These are phyloP conservation scores for Pythium rhizo-oryzae DNA, from an alignment of 352 stramenopile genomes.

Conservation along the genomic window DNA sequence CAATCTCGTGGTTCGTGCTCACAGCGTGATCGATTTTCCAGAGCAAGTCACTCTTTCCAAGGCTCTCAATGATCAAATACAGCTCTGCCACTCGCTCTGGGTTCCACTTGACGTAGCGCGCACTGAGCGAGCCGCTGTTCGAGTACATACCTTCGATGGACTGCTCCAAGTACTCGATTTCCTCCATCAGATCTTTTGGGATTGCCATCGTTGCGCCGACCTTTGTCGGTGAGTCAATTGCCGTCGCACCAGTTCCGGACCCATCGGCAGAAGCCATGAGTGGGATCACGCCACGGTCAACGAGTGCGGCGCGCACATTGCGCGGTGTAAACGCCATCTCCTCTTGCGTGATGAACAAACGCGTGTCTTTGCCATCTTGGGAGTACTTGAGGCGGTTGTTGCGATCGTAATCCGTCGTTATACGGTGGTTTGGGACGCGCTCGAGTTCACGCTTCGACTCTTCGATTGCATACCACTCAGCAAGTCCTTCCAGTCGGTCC, in stretches of 20 bases:
- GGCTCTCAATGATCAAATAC: slow-evolving; percentile 56
- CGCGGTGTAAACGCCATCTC: slow-evolving; percentile 57
- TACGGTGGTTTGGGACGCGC: slow-evolving; percentile 63
- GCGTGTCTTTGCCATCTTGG: slow-evolving; percentile 57
- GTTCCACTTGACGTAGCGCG: slow-evolving; percentile 45
- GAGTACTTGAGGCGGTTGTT: slow-evolving; percentile 55
- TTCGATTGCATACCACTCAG: slow-evolving; percentile 77
- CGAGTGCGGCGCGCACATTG: slow-evolving; percentile 63
- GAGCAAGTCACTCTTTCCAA: slow-evolving; percentile 74
- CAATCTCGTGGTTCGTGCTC: slow-evolving; percentile 59
- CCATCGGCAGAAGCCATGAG: slow-evolving; percentile 29
- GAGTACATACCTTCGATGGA: slow-evolving; percentile 44
- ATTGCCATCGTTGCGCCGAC: slow-evolving; percentile 25
- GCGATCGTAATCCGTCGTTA: slow-evolving; percentile 56
- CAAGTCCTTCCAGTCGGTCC: slow-evolving; percentile 55
- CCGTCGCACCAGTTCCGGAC: neutral
- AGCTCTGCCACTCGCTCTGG: slow-evolving; percentile 72
- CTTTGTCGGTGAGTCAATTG: neutral
- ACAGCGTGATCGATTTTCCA: slow-evolving; percentile 78
- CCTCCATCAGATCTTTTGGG: slow-evolving; percentile 51
- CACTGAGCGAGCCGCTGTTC: neutral
- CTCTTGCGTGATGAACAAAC: slow-evolving; percentile 60
- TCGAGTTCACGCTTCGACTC: slow-evolving; percentile 70
- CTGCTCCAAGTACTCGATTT: slow-evolving; percentile 59
- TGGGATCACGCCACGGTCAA: slow-evolving; percentile 72